Evolutionary conservation across 306 rosid species (phyloP).

Genomic region (Parietaria judaica): DNA sequence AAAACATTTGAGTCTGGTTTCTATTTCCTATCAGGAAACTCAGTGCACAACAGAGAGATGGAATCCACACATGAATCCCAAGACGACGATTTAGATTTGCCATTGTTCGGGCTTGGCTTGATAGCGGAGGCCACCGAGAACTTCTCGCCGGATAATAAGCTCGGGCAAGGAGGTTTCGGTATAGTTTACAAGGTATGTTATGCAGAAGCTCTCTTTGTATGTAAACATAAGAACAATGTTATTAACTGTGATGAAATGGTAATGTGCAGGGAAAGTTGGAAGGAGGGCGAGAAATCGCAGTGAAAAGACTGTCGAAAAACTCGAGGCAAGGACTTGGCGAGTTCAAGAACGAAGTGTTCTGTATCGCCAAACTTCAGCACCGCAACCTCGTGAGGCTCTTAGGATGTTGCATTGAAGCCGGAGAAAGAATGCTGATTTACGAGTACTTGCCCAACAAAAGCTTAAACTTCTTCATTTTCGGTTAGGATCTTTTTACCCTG

Average conservation of each 20-base stretch:
- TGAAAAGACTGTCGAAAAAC: conserved; percentile 43
- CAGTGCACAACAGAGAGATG: conserved; percentile 3
- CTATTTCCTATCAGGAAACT: conserved; percentile 6
- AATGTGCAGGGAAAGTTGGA: conserved; percentile 19
- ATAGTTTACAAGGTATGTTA: conserved; percentile 21
- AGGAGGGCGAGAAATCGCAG: conserved; percentile 37
- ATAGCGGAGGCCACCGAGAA: conserved; percentile 31
- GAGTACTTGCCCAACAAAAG: conserved; percentile 46
- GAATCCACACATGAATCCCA: conserved; percentile 2
- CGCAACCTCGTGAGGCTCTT: conserved; percentile 51
- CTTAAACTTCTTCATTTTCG: conserved; percentile 25
- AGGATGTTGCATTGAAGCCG: conserved; percentile 40
- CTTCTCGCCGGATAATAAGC: conserved; percentile 19
- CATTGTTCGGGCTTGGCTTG: conserved; percentile 23
- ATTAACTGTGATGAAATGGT: not conserved
- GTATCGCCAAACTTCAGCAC: conserved; percentile 29
- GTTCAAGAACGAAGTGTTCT: conserved; percentile 42
- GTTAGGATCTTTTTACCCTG: conserved; percentile 6
- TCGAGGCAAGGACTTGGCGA: conserved; percentile 49
- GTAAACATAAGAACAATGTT: not conserved
- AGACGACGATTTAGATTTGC: conserved; percentile 23
- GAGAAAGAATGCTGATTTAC: conserved; percentile 42
- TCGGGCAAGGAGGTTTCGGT: conserved; percentile 31
- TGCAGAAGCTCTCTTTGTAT: not conserved
- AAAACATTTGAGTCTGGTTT: not conserved